phyloP scores from a whole-genome alignment of 768 basidiomycete species.

The Pisolithus sp. region DNA sequence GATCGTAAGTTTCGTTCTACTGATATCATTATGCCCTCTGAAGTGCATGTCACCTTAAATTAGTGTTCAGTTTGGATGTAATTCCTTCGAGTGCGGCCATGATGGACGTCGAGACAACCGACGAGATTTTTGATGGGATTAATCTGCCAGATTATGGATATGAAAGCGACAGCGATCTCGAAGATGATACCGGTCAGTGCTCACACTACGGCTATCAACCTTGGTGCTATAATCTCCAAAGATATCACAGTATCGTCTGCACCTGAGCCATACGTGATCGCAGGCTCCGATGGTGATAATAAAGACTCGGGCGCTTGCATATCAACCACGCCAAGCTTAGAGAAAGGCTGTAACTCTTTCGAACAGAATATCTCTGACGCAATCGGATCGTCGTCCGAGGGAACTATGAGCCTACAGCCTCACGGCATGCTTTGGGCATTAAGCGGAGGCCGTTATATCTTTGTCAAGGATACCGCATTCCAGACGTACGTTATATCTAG shows the following conservation, averaged over 20 bases:
- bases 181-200: background rate
- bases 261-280: background rate
- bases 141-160: too few species aligned
- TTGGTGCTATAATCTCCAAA: background rate
- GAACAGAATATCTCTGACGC: background rate
- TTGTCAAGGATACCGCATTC: constrained; percentile 23
- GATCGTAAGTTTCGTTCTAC: too few species aligned
- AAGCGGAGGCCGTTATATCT: constrained; percentile 17
- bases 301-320: background rate
- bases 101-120: too few species aligned
- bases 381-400: background rate
- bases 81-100: too few species aligned
- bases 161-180: too few species aligned
- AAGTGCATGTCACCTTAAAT: too few species aligned
- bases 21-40: too few species aligned
- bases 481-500: constrained; percentile 13
- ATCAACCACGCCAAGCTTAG: background rate
- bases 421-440: constrained; percentile 6
- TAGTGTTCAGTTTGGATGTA: too few species aligned
- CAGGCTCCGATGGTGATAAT: too few species aligned
- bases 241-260: background rate
- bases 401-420: background rate
- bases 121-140: too few species aligned
- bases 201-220: background rate
- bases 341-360: background rate